A percentile compares a stretch with the other conserved stretches of the same genome.
phyloP scores from a whole-genome alignment of 2,329 filamentous ascomycete genomes.

The Ophiostoma pallidulum region DNA sequence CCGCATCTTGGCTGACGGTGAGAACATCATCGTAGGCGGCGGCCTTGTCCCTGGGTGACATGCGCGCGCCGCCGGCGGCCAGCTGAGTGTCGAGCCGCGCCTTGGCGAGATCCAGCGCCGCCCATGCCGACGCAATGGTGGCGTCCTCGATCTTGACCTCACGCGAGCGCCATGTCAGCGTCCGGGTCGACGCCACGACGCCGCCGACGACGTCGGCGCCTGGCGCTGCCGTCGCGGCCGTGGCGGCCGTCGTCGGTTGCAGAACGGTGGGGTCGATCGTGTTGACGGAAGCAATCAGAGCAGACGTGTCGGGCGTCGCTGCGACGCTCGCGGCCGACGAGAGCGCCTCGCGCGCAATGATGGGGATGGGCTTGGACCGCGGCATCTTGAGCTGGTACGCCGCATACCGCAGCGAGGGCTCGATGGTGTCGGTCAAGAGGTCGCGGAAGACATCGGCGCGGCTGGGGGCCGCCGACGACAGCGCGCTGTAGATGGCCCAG shows the following conservation, averaged over 20 bases:
- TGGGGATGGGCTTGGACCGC: slow-evolving; percentile 69
- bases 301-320: slow-evolving; percentile 57
- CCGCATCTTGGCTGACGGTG: slow-evolving; percentile 82
- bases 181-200: slow-evolving; percentile 54
- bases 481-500: slow-evolving; percentile 70
- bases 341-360: slow-evolving; percentile 72
- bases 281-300: slow-evolving; percentile 58
- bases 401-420: slow-evolving; percentile 88
- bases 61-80: slow-evolving; percentile 34
- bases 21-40: slow-evolving; percentile 87
- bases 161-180: slow-evolving; percentile 75
- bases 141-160: slow-evolving; percentile 88
- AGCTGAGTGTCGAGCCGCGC: slow-evolving; percentile 39
- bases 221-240: slow-evolving; percentile 26
- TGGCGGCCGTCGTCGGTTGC: slow-evolving; percentile 39
- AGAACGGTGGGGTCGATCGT: slow-evolving; percentile 60
- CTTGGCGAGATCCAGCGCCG: slow-evolving; percentile 51
- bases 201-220: slow-evolving; percentile 10
- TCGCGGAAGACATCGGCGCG: slow-evolving; percentile 79
- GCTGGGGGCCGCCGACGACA: slow-evolving; percentile 48
- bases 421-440: slow-evolving; percentile 72
- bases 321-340: slow-evolving; percentile 51
- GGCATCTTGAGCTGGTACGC: slow-evolving; percentile 87
- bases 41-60: slow-evolving; percentile 57
- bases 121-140: slow-evolving; percentile 77